Evolutionary conservation across 1,284 basidiomycete genomes (phyloP), one percentile per base, ranked within the genome.

Genomic region (Athelia sp.): DNA sequence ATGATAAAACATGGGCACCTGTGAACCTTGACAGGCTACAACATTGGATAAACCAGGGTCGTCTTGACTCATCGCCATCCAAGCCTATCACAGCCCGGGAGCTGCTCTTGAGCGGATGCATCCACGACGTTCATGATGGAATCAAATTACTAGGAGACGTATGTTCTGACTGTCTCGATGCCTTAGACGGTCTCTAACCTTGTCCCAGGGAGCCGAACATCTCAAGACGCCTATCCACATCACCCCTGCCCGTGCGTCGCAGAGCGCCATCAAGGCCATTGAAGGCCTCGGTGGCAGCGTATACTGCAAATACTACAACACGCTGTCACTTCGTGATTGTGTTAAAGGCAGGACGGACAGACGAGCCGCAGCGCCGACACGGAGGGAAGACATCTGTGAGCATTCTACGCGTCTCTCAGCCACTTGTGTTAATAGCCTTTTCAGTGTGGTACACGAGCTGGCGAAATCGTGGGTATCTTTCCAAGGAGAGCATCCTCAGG

Each of bases 261-360:
- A 90, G 62, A 80, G 81, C 45, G 95, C 96, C 2, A 93, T 98
- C 47, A 67, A 80, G 46, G 90, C 93, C 0, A 82, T 99, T 50
- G 90, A 98, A 62, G 72, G 72, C 10, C 77, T 76, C 3, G 93
- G 94, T 15, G 97, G 96, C 17, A 81, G 81, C 44, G 83, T 98
- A 19, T 82, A 89, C 46, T 95, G 93, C 71, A 87, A 92, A 59
- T 98, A 93, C 67, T 96, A 98, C 73, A 99, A 98, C 65, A 71
- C 79, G 10, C 76, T 96, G 45, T 85, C 90, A 1, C 74, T 99
- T 45, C 78, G 84, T 35, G 90, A 94, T 60, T 87, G 88, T 55
- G 68, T 94, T 47, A 85, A 88, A 54, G 87, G 82, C 3, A 73
- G 79, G 46, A 81, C 77, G 21, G 84, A 89, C 58, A 76, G 85